These are phyloP conservation scores for Otatea glauca DNA, from an alignment of 176 grass and related monocot species.

Conservation along the genomic window DNA sequence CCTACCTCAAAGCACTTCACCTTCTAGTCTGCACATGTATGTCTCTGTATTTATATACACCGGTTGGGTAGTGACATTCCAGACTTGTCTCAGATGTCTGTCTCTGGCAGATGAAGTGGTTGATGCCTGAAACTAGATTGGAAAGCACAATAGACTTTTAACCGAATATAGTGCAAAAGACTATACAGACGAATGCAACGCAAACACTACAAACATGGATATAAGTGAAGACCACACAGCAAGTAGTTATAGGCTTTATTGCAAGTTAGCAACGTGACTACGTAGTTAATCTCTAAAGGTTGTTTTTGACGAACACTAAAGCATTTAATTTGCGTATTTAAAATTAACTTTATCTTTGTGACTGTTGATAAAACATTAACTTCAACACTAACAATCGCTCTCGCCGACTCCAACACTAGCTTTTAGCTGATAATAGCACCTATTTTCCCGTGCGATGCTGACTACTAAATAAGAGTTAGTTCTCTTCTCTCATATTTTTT, in stretches of 20 bases:
- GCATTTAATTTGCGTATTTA: too few species aligned
- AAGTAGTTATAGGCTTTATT: neutral
- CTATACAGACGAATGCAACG: neutral
- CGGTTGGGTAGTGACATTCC: neutral
- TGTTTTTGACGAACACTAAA: too few species aligned
- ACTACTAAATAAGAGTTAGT: too few species aligned
- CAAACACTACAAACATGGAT: neutral
- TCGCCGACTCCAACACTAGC: too few species aligned
- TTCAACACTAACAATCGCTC: too few species aligned
- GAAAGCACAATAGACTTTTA: neutral
- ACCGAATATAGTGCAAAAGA: neutral
- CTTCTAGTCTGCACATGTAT: neutral
- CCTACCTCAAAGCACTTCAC: neutral
- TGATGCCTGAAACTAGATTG: neutral
- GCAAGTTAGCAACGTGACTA: neutral
- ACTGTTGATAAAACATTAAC: too few species aligned
- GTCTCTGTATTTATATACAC: neutral
- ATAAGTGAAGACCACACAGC: neutral
- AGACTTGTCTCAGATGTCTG: neutral
- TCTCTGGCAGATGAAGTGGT: neutral
- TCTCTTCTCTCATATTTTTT: too few species aligned
- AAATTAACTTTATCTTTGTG: too few species aligned
- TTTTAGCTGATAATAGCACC: too few species aligned
- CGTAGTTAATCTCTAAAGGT: neutral
- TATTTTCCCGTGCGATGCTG: too few species aligned